Conservation (phyloP, 2,329 filamentous ascomycete species). For the Trichoderma gracile region DNA sequence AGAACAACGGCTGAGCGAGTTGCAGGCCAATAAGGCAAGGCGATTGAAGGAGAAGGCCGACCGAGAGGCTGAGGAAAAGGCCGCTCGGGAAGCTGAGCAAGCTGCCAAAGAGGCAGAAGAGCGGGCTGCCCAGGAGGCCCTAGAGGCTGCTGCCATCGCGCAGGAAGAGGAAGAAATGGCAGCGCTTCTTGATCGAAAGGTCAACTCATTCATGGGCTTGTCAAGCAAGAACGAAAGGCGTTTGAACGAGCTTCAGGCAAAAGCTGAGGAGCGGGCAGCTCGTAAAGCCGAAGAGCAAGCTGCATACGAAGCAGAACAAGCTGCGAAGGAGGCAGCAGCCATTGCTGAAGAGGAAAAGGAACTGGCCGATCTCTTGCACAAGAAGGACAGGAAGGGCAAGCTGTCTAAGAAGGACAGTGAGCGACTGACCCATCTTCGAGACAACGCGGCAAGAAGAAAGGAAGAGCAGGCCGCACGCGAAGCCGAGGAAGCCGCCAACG, state of each 20-base stretch:
- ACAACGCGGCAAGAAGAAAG: slow-evolving; percentile 6
- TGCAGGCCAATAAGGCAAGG: slow-evolving; percentile 2
- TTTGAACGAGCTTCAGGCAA: slow-evolving; percentile 9
- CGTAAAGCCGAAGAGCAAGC: slow-evolving; percentile 31
- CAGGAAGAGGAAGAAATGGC: slow-evolving; percentile 44
- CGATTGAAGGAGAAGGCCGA: slow-evolving; percentile 5
- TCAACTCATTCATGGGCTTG: slow-evolving; percentile 37
- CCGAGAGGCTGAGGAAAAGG: slow-evolving; percentile 25
- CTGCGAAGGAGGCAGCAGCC: slow-evolving; percentile 22
- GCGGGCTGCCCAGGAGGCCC: slow-evolving; percentile 10
- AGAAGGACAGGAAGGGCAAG: slow-evolving; percentile 22
- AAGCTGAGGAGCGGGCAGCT: slow-evolving; percentile 30
- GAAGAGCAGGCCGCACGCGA: slow-evolving; percentile 27
- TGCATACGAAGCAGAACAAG: slow-evolving; percentile 23
- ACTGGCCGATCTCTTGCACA: slow-evolving; percentile 2
- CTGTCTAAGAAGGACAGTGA: slow-evolving; percentile 16
- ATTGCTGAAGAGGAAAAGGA: slow-evolving; percentile 22
- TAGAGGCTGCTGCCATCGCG: slow-evolving; percentile 28
- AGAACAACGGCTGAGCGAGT: neutral
- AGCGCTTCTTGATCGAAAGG: slow-evolving; percentile 50
- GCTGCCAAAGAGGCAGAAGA: slow-evolving; percentile 29
- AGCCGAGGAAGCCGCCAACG: slow-evolving; percentile 21
- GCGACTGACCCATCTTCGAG: slow-evolving; percentile 5
- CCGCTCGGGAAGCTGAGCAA: slow-evolving; percentile 31
- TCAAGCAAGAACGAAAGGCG: slow-evolving; percentile 3